Percentiles rank a stretch among this genome's conserved stretches.
Evolutionary conservation across 305 asterid genomes (phyloP).

Genomic region (Withania somnifera): DNA sequence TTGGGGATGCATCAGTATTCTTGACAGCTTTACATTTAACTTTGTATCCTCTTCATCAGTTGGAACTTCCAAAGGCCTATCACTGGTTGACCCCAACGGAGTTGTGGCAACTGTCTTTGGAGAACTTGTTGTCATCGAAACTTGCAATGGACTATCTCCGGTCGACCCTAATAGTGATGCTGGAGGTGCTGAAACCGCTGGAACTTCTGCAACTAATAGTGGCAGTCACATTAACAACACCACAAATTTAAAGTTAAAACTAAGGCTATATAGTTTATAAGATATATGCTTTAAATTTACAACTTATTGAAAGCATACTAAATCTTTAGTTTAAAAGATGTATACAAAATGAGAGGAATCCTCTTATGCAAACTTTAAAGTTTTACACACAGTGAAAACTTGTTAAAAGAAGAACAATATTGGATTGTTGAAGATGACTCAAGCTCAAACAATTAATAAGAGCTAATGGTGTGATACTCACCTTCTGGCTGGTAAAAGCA

Average conservation of each 20-base stretch:
- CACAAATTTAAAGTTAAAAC: background rate
- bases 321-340: background rate
- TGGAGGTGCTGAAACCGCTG: background rate
- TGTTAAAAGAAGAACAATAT: background rate
- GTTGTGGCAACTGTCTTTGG: background rate
- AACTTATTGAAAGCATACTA: background rate
- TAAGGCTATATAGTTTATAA: background rate
- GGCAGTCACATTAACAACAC: background rate
- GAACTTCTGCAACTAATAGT: background rate
- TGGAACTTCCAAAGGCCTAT: background rate
- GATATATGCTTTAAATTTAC: background rate
- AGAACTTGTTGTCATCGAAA: background rate
- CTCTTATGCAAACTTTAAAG: background rate
- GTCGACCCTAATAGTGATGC: background rate
- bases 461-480: background rate
- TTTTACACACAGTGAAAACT: background rate
- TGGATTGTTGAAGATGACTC: background rate
- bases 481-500: too few species aligned
- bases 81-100: background rate
- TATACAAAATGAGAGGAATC: background rate
- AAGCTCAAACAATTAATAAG: background rate
- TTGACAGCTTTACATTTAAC: background rate
- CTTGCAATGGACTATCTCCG: background rate
- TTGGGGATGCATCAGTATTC: background rate
- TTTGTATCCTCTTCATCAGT: background rate